Conservation (phyloP, 169 alveolate species). For the Blepharisma undulans region DNA sequence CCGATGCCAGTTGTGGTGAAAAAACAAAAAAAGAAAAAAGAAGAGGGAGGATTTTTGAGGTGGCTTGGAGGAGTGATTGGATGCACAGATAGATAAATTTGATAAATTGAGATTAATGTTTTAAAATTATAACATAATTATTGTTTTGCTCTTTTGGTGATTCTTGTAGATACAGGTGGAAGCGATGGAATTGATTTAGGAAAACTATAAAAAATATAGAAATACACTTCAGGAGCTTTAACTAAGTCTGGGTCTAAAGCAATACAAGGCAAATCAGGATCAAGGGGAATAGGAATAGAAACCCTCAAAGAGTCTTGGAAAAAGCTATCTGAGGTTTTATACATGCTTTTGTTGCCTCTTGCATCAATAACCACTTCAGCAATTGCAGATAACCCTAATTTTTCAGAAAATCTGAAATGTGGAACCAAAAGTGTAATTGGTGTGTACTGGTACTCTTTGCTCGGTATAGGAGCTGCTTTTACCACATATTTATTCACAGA, state of each 20-base stretch:
- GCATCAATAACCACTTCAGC: background rate
- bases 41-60: conserved; percentile 24
- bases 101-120: background rate
- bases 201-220: background rate
- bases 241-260: background rate
- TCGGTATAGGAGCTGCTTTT: background rate
- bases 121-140: too few species aligned
- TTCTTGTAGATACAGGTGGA: background rate
- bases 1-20: background rate
- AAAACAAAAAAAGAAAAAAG: background rate
- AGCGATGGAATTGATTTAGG: background rate
- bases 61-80: conserved; percentile 41
- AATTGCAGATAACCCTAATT: background rate
- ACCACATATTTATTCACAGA: background rate
- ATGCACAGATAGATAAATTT: conserved; percentile 13
- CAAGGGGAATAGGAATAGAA: background rate
- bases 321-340: background rate
- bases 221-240: background rate
- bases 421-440: background rate
- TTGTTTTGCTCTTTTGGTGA: background rate
- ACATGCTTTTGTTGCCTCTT: background rate
- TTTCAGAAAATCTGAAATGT: background rate
- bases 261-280: background rate
- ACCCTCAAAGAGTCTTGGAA: background rate
- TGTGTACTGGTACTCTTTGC: background rate